Percentiles rank a stretch among this genome's conserved stretches.
phyloP scores from a whole-genome alignment of 176 grass and related monocot genomes.

The barley (Hordeum vulgare) region DNA sequence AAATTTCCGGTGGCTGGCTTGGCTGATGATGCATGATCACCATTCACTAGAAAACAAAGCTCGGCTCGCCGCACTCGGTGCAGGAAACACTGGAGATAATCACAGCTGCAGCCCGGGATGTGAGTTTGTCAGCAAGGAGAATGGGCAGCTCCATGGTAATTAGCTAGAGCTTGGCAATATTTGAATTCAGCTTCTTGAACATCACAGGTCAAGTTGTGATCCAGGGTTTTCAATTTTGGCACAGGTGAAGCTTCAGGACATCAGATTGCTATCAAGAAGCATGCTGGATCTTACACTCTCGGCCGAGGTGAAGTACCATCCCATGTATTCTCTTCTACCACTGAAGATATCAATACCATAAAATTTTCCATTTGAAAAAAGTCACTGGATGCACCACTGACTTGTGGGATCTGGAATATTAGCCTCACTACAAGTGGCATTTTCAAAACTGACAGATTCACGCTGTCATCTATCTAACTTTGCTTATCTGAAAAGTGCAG shows the following conservation, averaged over 20 bases:
- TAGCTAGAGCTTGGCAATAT: background rate
- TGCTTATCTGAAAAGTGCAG: constrained; percentile 26
- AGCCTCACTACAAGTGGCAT: background rate
- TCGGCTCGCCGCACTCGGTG: constrained; percentile 42
- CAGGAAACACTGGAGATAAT: constrained; percentile 66
- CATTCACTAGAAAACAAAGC: constrained; percentile 54
- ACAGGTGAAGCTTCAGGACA: constrained; percentile 67
- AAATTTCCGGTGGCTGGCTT: background rate
- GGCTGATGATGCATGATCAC: background rate
- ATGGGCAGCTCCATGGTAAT: constrained; percentile 52
- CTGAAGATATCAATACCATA: background rate
- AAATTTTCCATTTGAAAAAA: background rate
- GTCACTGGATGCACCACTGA: background rate
- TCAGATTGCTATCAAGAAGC: constrained; percentile 35
- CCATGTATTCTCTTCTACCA: background rate
- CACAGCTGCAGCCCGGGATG: constrained; percentile 40
- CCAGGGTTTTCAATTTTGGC: background rate
- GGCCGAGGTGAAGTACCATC: constrained; percentile 39
- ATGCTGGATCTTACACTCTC: constrained; percentile 43
- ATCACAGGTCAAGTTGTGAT: background rate
- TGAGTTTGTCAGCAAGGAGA: constrained; percentile 38
- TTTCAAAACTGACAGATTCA: background rate
- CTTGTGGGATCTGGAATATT: background rate
- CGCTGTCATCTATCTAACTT: background rate
- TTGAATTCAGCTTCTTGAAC: background rate